Percentiles rank a stretch among this genome's conserved stretches.
These are phyloP conservation scores for Saccharum officinarum DNA, from an alignment of 176 grass and related monocot genomes.

Conservation along the genomic window DNA sequence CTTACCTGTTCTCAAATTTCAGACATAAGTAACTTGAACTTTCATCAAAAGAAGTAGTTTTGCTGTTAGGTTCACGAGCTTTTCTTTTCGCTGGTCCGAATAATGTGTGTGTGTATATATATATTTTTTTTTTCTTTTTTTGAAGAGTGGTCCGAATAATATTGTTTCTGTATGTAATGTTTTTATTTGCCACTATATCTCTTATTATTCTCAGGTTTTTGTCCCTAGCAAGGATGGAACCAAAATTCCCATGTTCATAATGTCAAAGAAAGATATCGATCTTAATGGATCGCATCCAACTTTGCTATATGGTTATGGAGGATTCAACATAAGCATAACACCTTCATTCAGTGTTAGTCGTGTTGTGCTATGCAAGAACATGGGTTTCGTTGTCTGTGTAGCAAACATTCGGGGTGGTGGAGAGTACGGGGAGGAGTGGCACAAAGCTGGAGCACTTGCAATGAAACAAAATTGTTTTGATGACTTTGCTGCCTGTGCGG, in stretches of 20 bases:
- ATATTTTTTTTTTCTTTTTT: no score
- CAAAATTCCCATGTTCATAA: slow-evolving; percentile 91
- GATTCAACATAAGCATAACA: slow-evolving; percentile 83
- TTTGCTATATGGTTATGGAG: slow-evolving; percentile 95
- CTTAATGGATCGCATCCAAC: slow-evolving; percentile 83
- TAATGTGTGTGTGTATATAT: background rate
- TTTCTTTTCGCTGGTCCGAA: background rate
- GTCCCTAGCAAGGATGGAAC: slow-evolving; percentile 74
- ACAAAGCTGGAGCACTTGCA: slow-evolving; percentile 87
- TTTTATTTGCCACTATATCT: slow-evolving; percentile 11
- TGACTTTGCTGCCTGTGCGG: slow-evolving; percentile 80
- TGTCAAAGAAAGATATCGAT: slow-evolving; percentile 72
- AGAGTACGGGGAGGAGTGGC: slow-evolving; percentile 99
- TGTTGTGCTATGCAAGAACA: slow-evolving; percentile 74
- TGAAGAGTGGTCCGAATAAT: background rate
- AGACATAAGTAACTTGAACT: background rate
- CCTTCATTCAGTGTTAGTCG: slow-evolving; percentile 73
- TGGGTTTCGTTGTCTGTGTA: slow-evolving; percentile 67
- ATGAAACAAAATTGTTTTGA: slow-evolving; percentile 98
- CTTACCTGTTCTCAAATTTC: background rate
- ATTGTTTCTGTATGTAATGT: slow-evolving; percentile 17
- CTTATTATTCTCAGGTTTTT: slow-evolving; percentile 64
- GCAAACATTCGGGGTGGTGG: slow-evolving; percentile 96
- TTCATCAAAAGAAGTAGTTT: slow-evolving; percentile 19
- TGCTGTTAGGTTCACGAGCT: background rate